Evolutionary conservation across 495 filamentous ascomycete genomes (phyloP).

Genomic region (Bryoglossum gracile): DNA sequence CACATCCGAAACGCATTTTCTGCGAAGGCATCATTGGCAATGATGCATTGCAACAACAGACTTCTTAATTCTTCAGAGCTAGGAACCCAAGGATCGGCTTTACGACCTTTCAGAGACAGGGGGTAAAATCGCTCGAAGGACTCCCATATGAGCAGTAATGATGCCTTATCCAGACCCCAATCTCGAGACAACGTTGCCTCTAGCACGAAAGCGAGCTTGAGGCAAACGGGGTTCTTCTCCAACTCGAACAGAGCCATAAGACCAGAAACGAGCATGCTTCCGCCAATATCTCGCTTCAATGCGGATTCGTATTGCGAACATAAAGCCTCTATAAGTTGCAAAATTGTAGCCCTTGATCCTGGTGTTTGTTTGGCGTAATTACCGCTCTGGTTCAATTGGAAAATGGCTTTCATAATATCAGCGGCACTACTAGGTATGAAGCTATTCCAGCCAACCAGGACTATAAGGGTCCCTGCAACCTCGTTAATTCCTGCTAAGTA

Average conservation of each 20-base stretch:
- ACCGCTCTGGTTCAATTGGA: conserved; percentile 1
- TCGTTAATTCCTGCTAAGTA: conserved; percentile 5
- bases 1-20: conserved; percentile 36
- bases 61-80: conserved; percentile 42
- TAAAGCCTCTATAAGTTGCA: conserved; percentile 37
- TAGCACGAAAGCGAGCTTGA: conserved; percentile 41
- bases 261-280: conserved; percentile 5
- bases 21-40: conserved; percentile 35
- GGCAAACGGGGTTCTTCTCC: conserved; percentile 43
- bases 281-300: conserved; percentile 12
- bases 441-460: conserved; percentile 1
- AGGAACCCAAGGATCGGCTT: conserved; percentile 28
- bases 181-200: conserved; percentile 31
- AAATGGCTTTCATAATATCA: conserved; percentile 8
- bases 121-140: conserved; percentile 45
- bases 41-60: conserved; percentile 39
- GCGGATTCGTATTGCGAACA: conserved; percentile 15
- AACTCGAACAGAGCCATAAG: conserved; percentile 10
- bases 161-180: conserved; percentile 18
- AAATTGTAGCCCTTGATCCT: conserved; percentile 39
- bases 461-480: not conserved
- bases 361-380: conserved; percentile 38
- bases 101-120: conserved; percentile 38
- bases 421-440: conserved; percentile 11
- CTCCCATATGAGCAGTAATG: conserved; percentile 19